Percentiles rank a stretch among this genome's conserved stretches.
phyloP scores from a whole-genome alignment of 2,329 filamentous ascomycete species.

The Cladophialophora psammophila region DNA sequence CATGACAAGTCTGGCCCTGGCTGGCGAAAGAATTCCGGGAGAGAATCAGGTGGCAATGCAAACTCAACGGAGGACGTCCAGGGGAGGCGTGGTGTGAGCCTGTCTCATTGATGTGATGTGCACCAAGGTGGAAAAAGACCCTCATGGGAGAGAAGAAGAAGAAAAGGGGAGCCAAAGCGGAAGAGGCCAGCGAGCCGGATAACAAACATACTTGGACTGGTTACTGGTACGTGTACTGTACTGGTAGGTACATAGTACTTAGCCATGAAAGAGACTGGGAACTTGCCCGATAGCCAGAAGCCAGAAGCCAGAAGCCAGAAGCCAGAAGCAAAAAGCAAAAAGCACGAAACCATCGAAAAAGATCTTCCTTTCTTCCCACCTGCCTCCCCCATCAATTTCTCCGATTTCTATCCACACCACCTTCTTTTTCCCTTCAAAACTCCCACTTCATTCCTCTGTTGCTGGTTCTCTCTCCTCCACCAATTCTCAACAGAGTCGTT shows the following conservation, averaged over 20 bases:
- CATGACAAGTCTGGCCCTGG: neutral
- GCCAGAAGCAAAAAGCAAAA: too few species aligned
- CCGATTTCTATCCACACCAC: neutral
- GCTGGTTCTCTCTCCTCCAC: neutral
- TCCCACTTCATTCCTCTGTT: conserved; percentile 1
- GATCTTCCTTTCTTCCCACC: conserved; percentile 4
- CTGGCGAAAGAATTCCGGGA: neutral
- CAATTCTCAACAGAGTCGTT: neutral
- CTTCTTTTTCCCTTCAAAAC: neutral
- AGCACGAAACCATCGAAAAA: neutral
- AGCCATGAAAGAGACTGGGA: too few species aligned
- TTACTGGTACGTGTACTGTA: too few species aligned
- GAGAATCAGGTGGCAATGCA: too few species aligned
- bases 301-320: neutral
- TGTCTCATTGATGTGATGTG: neutral
- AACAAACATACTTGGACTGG: too few species aligned
- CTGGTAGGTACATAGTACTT: too few species aligned
- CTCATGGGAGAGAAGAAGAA: too few species aligned
- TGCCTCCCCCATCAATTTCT: neutral
- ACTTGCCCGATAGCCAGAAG: neutral
- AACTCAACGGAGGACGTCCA: too few species aligned
- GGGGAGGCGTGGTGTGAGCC: neutral
- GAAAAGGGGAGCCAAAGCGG: neutral
- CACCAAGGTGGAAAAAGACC: neutral
- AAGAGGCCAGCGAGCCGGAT: neutral